Evolutionary conservation across 2,329 filamentous ascomycete genomes (phyloP), one percentile per base, ranked within the genome.

Genomic region (Cercospora brassicicola): DNA sequence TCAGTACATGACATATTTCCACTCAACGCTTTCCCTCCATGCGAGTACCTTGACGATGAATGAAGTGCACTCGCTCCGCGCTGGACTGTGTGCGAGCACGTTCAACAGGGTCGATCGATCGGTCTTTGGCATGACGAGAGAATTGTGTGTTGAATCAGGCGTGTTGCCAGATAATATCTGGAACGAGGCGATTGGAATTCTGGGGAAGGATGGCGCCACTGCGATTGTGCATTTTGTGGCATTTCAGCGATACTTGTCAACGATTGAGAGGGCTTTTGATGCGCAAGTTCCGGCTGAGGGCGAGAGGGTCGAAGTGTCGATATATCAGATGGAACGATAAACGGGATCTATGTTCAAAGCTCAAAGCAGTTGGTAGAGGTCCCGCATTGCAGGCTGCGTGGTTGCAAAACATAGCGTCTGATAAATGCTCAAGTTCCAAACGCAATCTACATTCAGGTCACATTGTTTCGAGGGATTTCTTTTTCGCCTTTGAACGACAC

Each of bases 181-280:
- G 68, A 53, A 62, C n/a, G 65, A 70, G 20, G 63, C 62, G 9
- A 33, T 68, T 20, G n/a, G 8, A 6, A 45, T 68, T 15, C 20
- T 70, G 45, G 66, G 68, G 9, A 59, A 18, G 48, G 51, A 61
- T 2, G 68, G 51, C 4, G 63, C 66, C 1, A 15, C 64, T 42
- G 62, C 63, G 8, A 48, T 63, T 4, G 63, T 70, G 10, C 68
- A 70, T 15, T 64, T 51, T 20, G 55, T 60, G 10, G 68, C 51
- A 0, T 66, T 70, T 26, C 26, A 65, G 56, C 51, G 65, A 23
- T 70, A 66, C 53, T 45, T 67, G 30, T 59, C 66, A 62, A 63
- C 64, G 42, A 42, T 68, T 59, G 39, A 67, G 68, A 66, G 68
- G 48, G 68, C 65, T 6, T 70, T 70, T 57, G 68, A 70, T 67